Conservation (phyloP, 1,284 basidiomycete species). For the Fistulinella cinereoalba region DNA sequence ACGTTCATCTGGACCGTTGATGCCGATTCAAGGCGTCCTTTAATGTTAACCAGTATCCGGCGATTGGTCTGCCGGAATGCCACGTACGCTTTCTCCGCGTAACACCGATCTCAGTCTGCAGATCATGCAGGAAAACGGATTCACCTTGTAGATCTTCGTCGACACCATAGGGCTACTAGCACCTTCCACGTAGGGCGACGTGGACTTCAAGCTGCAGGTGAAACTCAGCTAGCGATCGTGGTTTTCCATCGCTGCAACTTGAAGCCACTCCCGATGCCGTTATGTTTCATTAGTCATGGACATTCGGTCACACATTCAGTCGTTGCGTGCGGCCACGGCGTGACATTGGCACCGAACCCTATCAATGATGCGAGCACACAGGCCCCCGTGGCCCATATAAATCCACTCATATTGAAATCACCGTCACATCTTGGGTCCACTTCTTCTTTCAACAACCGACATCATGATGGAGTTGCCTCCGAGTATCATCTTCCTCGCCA, state of each 20-base stretch:
- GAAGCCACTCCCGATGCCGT: too few species aligned
- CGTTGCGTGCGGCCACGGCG: too few species aligned
- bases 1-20: too few species aligned
- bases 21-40: not conserved
- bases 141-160: slow-evolving; percentile 12
- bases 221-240: too few species aligned
- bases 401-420: not conserved
- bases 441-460: not conserved
- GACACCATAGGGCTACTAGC: not conserved
- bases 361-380: too few species aligned
- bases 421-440: not conserved
- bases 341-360: not conserved
- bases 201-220: too few species aligned
- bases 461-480: slow-evolving; percentile 27
- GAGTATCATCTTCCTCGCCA: slow-evolving; percentile 23
- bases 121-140: slow-evolving; percentile 8
- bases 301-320: not conserved
- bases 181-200: too few species aligned
- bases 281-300: not conserved
- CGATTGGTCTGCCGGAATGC: slow-evolving; percentile 10
- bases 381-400: not conserved
- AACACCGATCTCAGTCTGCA: slow-evolving; percentile 9
- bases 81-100: slow-evolving; percentile 8
- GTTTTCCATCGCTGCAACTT: too few species aligned
- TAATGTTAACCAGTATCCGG: slow-evolving; percentile 16